Percentiles rank a stretch among this genome's conserved stretches.
These are phyloP conservation scores for Penicillium odoratum DNA, from an alignment of 495 filamentous ascomycete genomes.

Conservation along the genomic window DNA sequence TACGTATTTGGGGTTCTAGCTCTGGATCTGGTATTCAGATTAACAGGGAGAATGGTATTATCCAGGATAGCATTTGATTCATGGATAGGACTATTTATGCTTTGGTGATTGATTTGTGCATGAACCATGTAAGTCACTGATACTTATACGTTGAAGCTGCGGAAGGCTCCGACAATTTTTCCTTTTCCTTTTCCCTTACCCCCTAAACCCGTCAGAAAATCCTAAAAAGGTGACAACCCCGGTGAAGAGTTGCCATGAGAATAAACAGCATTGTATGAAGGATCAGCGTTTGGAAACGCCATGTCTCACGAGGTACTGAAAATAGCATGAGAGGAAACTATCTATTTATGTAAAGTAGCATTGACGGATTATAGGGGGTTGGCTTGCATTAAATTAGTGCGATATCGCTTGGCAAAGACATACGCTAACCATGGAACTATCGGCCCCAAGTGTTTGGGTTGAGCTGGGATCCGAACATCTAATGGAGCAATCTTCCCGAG, in stretches of 20 bases:
- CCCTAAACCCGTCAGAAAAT: background rate
- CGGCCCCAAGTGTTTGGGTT: background rate
- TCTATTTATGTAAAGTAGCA: background rate
- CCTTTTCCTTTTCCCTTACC: background rate
- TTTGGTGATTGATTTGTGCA: background rate
- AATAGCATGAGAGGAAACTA: background rate
- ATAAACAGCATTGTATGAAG: background rate
- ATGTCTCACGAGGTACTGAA: conserved; percentile 14
- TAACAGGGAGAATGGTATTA: no score
- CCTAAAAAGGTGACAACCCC: background rate
- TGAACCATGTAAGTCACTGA: background rate
- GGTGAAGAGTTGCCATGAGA: conserved; percentile 1
- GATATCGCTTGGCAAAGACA: conserved; percentile 3
- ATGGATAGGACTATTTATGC: background rate
- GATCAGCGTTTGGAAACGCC: conserved; percentile 21
- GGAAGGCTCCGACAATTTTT: conserved; percentile 10
- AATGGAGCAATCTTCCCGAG: background rate
- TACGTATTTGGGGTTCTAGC: no score
- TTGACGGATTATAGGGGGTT: conserved; percentile 1
- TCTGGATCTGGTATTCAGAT: no score
- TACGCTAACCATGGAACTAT: conserved; percentile 3
- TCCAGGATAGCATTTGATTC: background rate
- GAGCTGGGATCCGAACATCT: conserved; percentile 5
- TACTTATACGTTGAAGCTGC: background rate
- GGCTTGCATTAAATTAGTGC: background rate